Conservation (phyloP, 2,329 filamentous ascomycete species). For the Microthyrium microscopicum region DNA sequence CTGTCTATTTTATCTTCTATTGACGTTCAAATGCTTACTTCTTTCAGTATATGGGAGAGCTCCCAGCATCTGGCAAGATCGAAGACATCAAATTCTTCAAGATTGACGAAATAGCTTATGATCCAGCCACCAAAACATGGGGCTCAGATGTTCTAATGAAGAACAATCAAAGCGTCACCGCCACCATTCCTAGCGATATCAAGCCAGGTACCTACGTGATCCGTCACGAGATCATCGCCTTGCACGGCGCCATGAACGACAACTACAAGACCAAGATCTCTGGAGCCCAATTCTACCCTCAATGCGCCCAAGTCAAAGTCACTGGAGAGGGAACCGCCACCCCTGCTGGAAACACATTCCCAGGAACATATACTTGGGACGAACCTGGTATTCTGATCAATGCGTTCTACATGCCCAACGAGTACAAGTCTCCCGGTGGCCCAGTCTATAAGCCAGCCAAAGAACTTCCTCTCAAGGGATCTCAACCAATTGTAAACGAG, state of each 20-base stretch:
- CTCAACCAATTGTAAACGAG: neutral
- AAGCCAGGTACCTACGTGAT: constrained; percentile 34
- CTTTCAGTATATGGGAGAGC: neutral
- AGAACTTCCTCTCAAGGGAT: neutral
- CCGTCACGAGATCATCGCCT: constrained; percentile 35
- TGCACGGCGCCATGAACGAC: constrained; percentile 18
- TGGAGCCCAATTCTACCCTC: constrained; percentile 34
- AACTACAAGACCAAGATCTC: neutral
- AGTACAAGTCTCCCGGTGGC: neutral
- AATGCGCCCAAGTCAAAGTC: constrained; percentile 34
- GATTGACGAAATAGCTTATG: neutral
- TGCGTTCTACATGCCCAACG: neutral
- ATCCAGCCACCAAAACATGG: constrained; percentile 11
- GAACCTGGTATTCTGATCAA: constrained; percentile 1
- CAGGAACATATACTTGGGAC: neutral
- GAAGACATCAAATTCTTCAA: neutral
- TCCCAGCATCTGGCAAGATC: neutral
- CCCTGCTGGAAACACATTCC: neutral
- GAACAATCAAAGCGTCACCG: constrained; percentile 28
- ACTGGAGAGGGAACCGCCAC: constrained; percentile 23
- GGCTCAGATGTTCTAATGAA: constrained; percentile 19
- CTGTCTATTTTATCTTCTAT: too few species aligned
- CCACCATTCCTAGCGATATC: constrained; percentile 27
- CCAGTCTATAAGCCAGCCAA: neutral
- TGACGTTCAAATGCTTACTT: neutral